Evolutionary conservation across 257 asterid genomes (phyloP).

Genomic region (Solanum neorickii): DNA sequence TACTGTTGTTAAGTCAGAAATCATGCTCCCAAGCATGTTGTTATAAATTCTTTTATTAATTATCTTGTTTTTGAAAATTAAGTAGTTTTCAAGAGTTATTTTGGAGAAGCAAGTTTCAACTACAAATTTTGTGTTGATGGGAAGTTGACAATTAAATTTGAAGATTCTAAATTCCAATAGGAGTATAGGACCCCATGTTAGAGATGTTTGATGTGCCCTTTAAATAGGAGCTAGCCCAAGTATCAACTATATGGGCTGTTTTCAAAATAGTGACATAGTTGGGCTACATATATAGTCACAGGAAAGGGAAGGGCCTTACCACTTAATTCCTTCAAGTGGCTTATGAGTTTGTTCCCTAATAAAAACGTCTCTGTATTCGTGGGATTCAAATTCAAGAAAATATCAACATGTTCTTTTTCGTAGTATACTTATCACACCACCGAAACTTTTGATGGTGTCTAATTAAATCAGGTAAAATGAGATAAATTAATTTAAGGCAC

Average conservation of each 20-base stretch:
- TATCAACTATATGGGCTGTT: background rate
- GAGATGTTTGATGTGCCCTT: background rate
- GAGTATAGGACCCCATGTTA: background rate
- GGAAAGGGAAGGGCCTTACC: background rate
- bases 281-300: background rate
- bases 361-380: fast-evolving
- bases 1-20: background rate
- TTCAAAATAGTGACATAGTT: background rate
- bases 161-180: background rate
- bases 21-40: background rate
- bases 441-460: background rate
- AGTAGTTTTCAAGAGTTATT: background rate
- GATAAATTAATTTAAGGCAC: background rate
- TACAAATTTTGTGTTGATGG: background rate
- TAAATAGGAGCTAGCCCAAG: background rate
- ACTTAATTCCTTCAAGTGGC: background rate
- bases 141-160: background rate
- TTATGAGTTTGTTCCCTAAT: background rate
- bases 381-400: too few relatives aligned
- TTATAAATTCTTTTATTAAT: background rate
- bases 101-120: background rate
- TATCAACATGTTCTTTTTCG: too few relatives aligned
- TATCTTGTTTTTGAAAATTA: too few relatives aligned
- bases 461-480: too few relatives aligned
- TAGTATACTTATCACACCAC: too few relatives aligned